A percentile compares a stretch with the other conserved stretches of the same genome.
phyloP scores from a whole-genome alignment of 176 grass and related monocot genomes.

The Aegilops sharonensis region DNA sequence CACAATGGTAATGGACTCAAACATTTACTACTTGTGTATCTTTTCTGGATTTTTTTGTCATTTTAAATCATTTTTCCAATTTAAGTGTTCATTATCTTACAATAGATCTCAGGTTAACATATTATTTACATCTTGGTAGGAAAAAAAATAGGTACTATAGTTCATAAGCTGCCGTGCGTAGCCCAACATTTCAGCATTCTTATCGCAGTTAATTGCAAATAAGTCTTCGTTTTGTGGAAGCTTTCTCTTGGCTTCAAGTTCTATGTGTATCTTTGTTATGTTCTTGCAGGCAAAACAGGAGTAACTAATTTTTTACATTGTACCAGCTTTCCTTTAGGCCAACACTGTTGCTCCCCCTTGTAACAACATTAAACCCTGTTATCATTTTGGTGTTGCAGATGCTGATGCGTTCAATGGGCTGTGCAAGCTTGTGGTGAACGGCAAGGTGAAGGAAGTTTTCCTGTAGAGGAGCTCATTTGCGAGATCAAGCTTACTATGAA shows the following conservation, averaged over 20 bases:
- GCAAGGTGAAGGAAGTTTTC: conserved; percentile 65
- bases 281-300: background rate
- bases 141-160: background rate
- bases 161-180: background rate
- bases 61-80: background rate
- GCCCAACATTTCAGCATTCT: background rate
- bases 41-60: background rate
- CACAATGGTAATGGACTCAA: background rate
- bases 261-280: background rate
- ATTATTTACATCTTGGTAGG: background rate
- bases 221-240: background rate
- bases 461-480: conserved; percentile 44
- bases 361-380: conserved; percentile 18
- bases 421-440: conserved; percentile 65
- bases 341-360: background rate
- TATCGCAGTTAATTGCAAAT: background rate
- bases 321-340: background rate
- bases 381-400: conserved; percentile 52
- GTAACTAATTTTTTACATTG: background rate
- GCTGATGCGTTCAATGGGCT: conserved; percentile 57
- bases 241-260: background rate
- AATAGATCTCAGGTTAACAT: background rate
- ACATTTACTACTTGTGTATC: background rate
- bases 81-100: background rate
- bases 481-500: background rate